Evolutionary conservation across 768 basidiomycete genomes (phyloP), one percentile per base, ranked within the genome.

Genomic region (Auriscalpium orientale): DNA sequence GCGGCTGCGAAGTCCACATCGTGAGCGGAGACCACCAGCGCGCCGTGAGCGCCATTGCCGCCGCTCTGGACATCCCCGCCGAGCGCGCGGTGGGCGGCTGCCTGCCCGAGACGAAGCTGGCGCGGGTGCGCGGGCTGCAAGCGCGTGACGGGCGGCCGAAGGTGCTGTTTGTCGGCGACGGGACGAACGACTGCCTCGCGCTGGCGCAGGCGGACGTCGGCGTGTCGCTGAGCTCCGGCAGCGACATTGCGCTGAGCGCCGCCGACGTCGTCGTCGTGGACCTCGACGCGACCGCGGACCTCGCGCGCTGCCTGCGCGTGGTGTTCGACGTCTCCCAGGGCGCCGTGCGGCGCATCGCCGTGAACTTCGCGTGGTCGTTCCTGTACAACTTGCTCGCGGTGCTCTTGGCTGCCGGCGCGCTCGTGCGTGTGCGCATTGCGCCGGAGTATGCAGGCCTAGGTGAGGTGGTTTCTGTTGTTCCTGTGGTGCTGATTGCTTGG

Each of bases 121-220:
- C 58, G 16, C 67, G 66, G 51, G 63, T 75, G 53, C 64, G 58
- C 22, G 55, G 52, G 46, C 64, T 73, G 36, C 63, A 68, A 46
- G 62, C 56, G 4, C 10, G 35, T 11, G 56, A 59, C n/a, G 35
- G 58, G 49, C 55, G 65, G 50, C 49, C 54, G 16, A 64, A 65
- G 9, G 77, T 78, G 3, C 62, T 72, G 44, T 79, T 79, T 67
- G 67, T 75, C 33, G 76, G 76, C 38, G 81, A 83, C 64, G 81
- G 82, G 16, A 72, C 78, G 22, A 81, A 82, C 65, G 80, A 82
- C 64, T 67, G 76, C 6, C 70, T 71, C 12, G 75, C 80, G 8
- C 73, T 83, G 21, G 74, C 78, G 0, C 76, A 74, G 22, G 80
- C 81, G 1, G 78, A 81, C 56, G 70, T 80, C 15, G 73, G 73